These are phyloP conservation scores for Grigorovia transvaalensis DNA, from an alignment of 805 yeast species.

Conservation along the genomic window DNA sequence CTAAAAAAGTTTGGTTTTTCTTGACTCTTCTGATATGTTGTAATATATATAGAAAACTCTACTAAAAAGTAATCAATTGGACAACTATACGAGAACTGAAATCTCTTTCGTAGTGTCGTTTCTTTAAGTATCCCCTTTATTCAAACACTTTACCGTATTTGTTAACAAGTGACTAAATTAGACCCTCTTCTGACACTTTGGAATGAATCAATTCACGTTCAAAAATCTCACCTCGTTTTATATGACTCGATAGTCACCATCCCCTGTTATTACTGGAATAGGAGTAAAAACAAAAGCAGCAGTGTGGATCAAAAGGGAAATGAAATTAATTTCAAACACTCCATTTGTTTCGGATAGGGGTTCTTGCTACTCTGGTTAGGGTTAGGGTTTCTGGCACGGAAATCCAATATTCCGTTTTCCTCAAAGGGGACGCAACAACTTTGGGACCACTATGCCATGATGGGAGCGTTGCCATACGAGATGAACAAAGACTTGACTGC, in stretches of 20 bases:
- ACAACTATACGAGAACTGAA: neutral
- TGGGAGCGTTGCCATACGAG: too few species aligned
- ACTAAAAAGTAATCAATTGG: neutral
- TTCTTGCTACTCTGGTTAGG: neutral
- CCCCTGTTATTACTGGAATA: neutral
- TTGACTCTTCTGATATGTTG: neutral
- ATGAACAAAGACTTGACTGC: conserved; percentile 20
- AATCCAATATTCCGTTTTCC: too few species aligned
- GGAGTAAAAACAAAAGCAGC: neutral
- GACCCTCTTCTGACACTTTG: too few species aligned
- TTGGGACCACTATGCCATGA: too few species aligned
- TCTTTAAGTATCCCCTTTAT: neutral
- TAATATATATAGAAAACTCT: too few species aligned
- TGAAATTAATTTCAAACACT: too few species aligned
- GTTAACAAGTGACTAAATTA: neutral
- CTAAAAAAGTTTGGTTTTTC: neutral
- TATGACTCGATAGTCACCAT: neutral
- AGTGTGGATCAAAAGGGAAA: neutral
- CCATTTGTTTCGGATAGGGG: too few species aligned
- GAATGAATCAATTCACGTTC: too few species aligned
- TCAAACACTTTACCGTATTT: neutral
- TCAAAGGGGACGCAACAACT: too few species aligned
- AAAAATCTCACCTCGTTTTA: neutral
- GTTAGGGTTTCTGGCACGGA: neutral
- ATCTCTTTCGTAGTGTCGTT: too few species aligned